Conservation (phyloP, 2,329 filamentous ascomycete species). For the Rhexocercosporidium sp. region DNA sequence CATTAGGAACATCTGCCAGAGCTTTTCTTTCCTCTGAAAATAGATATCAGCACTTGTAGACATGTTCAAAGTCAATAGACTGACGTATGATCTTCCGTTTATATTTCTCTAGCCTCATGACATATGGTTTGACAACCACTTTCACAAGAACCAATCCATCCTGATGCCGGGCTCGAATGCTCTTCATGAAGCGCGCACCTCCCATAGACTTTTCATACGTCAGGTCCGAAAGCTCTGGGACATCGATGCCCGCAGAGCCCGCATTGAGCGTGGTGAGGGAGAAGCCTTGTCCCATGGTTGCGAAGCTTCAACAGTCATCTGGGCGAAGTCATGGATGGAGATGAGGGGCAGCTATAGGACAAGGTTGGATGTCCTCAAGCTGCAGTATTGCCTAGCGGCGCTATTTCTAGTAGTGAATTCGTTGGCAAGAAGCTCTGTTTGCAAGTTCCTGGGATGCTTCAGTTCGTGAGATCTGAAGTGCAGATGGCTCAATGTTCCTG, state of each 20-base stretch:
- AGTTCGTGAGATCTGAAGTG: not conserved
- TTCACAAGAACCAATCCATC: conserved; percentile 94
- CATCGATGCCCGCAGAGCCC: conserved; percentile 90
- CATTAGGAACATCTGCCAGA: conserved; percentile 86
- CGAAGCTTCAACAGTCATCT: conserved; percentile 35
- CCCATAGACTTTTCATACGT: conserved; percentile 92
- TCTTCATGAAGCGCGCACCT: conserved; percentile 94
- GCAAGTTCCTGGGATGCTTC: not conserved
- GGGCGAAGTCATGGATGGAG: conserved; percentile 35
- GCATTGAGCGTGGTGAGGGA: conserved; percentile 90
- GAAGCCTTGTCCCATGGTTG: conserved; percentile 91
- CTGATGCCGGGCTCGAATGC: conserved; percentile 85
- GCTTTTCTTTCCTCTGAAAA: conserved; percentile 76
- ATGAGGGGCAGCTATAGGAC: conserved; percentile 29
- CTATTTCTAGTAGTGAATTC: not conserved
- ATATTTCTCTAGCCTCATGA: conserved; percentile 81
- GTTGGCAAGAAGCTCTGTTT: not conserved
- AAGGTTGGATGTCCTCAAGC: conserved; percentile 32
- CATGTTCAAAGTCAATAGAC: conserved; percentile 39
- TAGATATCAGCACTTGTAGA: conserved; percentile 23
- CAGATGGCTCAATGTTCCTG: not conserved
- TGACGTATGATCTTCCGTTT: conserved; percentile 76
- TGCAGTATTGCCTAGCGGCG: conserved; percentile 20
- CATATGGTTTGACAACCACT: conserved; percentile 90
- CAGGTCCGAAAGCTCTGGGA: conserved; percentile 88